Percentiles rank a stretch among this genome's conserved stretches.
Evolutionary conservation across 805 yeast species (phyloP).

Genomic region (Cyberlindnera subsufficiens): DNA sequence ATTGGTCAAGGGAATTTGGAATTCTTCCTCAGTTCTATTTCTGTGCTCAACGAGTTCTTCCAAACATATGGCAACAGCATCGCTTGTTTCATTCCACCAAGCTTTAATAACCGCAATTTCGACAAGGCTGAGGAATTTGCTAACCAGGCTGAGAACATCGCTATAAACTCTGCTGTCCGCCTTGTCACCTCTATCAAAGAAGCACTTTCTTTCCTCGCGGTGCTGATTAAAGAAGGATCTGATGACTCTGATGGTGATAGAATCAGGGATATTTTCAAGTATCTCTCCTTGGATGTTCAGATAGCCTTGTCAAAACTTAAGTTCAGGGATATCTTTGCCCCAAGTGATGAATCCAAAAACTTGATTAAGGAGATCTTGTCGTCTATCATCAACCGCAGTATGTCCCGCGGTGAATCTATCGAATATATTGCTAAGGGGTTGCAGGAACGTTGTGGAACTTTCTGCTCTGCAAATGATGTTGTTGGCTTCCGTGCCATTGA

Average conservation of each 20-base stretch:
- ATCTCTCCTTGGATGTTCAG: slow-evolving; percentile 63
- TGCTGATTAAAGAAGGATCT: slow-evolving; percentile 68
- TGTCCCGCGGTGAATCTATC: slow-evolving; percentile 87
- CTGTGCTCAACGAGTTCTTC: slow-evolving; percentile 65
- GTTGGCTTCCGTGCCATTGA: slow-evolving; percentile 92
- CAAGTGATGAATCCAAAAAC: slow-evolving; percentile 44
- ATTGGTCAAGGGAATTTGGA: slow-evolving; percentile 50
- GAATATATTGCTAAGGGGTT: slow-evolving; percentile 82
- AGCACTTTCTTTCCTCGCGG: slow-evolving; percentile 81
- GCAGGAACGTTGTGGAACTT: slow-evolving; percentile 91
- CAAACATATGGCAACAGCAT: slow-evolving; percentile 56
- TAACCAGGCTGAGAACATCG: slow-evolving; percentile 86
- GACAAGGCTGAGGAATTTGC: slow-evolving; percentile 55
- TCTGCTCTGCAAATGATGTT: slow-evolving; percentile 91
- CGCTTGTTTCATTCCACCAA: slow-evolving; percentile 57
- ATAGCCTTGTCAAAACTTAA: slow-evolving; percentile 57
- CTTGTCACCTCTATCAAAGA: slow-evolving; percentile 77
- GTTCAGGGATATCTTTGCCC: slow-evolving; percentile 74
- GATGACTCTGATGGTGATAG: slow-evolving; percentile 10
- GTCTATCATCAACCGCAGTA: slow-evolving; percentile 82
- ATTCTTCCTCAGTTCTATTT: slow-evolving; percentile 63
- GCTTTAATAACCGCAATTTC: slow-evolving; percentile 30
- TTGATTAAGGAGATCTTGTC: slow-evolving; percentile 82
- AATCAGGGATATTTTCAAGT: slow-evolving; percentile 62
- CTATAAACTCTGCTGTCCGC: slow-evolving; percentile 70